phyloP scores from a whole-genome alignment of 1,139 yeast species.

The Geotrichum carabidarum region DNA sequence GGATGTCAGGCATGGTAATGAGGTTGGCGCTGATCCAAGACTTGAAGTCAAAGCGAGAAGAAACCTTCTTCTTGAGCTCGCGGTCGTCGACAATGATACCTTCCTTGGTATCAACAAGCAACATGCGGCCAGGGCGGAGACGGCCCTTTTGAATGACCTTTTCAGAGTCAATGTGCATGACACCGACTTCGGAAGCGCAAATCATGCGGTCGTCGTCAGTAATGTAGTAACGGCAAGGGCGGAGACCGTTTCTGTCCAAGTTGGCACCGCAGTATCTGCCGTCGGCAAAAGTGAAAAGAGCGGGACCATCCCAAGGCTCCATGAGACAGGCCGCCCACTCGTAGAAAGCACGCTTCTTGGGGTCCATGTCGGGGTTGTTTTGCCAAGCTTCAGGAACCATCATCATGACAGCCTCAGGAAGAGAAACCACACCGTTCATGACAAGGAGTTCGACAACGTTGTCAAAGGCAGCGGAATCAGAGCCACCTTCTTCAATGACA shows the following conservation, averaged over 20 bases:
- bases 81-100: constrained; percentile 92
- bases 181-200: constrained; percentile 98
- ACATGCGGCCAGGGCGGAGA: constrained; percentile 93
- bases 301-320: constrained; percentile 99
- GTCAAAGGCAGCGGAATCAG: constrained; percentile 98
- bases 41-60: constrained; percentile 86
- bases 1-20: constrained; percentile 74
- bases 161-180: constrained; percentile 80
- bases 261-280: constrained; percentile 98
- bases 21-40: constrained; percentile 87
- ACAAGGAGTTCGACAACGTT: constrained; percentile 89
- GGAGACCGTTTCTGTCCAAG: constrained; percentile 91
- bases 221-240: constrained; percentile 96
- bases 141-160: constrained; percentile 85
- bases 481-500: constrained; percentile 96
- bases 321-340: constrained; percentile 99
- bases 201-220: constrained; percentile 93
- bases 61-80: constrained; percentile 73
- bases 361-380: constrained; percentile 77
- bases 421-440: constrained; percentile 82
- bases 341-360: constrained; percentile 87
- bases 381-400: constrained; percentile 99
- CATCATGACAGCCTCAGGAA: constrained; percentile 97
- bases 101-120: constrained; percentile 86
- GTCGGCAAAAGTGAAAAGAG: constrained; percentile 87